phyloP scores from a whole-genome alignment of 768 basidiomycete species.

The Cystoderma amianthinum region DNA sequence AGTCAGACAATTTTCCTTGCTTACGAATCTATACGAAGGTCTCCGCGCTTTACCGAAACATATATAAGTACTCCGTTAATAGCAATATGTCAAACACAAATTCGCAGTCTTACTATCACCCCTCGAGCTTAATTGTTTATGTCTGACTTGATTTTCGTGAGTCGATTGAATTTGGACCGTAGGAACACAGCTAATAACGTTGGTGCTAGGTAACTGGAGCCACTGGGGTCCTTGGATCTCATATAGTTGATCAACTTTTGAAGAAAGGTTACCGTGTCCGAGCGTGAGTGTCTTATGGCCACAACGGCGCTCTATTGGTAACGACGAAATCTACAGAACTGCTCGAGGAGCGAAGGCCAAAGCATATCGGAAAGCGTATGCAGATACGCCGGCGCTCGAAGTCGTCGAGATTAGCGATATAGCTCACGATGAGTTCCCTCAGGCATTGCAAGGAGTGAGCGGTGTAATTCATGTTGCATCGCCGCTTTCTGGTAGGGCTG shows the following conservation, averaged over 20 bases:
- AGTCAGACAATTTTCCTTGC: no score
- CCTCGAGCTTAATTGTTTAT: no score
- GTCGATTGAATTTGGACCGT: neutral
- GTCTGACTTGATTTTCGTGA: conserved; percentile 7
- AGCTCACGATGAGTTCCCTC: conserved; percentile 28
- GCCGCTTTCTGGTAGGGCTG: conserved; percentile 15
- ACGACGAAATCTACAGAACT: conserved; percentile 4
- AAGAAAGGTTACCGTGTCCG: conserved; percentile 42
- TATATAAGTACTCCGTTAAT: no score
- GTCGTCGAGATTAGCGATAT: conserved; percentile 19
- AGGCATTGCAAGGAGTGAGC: conserved; percentile 40
- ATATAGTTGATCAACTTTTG: conserved; percentile 32
- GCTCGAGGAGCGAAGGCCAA: conserved; percentile 14
- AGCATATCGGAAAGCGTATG: conserved; percentile 9
- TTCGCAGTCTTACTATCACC: no score
- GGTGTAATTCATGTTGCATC: conserved; percentile 38
- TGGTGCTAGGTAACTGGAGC: conserved; percentile 32
- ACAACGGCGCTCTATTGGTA: neutral
- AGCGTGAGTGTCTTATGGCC: conserved; percentile 23
- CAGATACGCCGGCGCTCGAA: conserved; percentile 12
- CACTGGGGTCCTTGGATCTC: conserved; percentile 36
- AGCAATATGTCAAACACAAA: no score
- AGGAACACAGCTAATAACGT: neutral
- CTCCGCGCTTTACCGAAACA: no score
- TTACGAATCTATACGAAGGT: no score